A percentile compares a stretch with the other conserved stretches of the same genome.
Conservation (phyloP, 768 basidiomycete genomes). For the Kwoniella sp. region DNA sequence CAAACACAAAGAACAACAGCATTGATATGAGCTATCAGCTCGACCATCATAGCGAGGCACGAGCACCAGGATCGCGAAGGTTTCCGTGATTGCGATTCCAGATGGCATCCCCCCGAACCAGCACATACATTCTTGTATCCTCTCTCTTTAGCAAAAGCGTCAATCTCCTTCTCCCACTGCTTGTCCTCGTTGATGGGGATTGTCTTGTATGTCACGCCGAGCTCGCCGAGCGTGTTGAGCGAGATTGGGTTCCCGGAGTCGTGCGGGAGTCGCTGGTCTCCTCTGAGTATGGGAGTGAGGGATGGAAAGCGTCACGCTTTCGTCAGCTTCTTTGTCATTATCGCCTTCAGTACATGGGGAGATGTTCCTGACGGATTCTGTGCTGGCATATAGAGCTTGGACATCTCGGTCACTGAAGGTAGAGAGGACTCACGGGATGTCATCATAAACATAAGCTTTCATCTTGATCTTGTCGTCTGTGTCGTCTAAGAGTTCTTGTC, state of each 20-base stretch:
- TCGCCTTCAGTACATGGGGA: no score
- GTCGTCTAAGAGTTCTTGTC: no score
- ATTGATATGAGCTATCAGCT: no score
- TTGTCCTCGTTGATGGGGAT: slow-evolving; percentile 67
- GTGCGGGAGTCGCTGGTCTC: slow-evolving; percentile 80
- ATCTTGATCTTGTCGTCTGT: slow-evolving; percentile 25
- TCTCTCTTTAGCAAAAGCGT: slow-evolving; percentile 68
- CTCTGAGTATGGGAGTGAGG: slow-evolving; percentile 69
- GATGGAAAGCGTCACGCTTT: no score
- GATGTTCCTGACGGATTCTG: no score
- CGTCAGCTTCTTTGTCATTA: not conserved
- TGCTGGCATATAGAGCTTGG: not conserved
- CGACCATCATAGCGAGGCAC: no score
- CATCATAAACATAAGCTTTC: slow-evolving; percentile 57
- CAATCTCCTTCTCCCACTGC: slow-evolving; percentile 58
- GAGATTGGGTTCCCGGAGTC: slow-evolving; percentile 65
- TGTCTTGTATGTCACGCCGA: slow-evolving; percentile 71
- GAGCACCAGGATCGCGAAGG: no score
- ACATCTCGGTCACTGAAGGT: not conserved
- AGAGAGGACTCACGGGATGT: slow-evolving; percentile 48
- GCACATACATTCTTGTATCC: slow-evolving; percentile 71
- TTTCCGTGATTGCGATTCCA: no score
- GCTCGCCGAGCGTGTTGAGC: slow-evolving; percentile 59
- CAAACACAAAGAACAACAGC: not conserved
- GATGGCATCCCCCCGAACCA: not conserved